These are phyloP conservation scores for Hypoxylon sp. DNA, from an alignment of 2,329 filamentous ascomycete genomes.

Conservation along the genomic window DNA sequence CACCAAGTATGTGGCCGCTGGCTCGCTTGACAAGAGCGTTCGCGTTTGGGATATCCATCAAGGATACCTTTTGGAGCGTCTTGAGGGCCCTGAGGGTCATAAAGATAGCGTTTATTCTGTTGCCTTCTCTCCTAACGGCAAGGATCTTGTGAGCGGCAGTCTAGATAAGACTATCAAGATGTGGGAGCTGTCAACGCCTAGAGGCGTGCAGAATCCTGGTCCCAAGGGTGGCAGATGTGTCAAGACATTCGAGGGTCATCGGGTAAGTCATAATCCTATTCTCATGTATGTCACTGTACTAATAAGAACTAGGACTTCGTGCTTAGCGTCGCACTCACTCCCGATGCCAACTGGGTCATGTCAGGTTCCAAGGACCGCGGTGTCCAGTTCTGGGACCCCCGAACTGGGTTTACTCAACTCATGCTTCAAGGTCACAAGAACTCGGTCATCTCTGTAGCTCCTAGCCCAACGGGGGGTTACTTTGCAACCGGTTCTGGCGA, in stretches of 20 bases:
- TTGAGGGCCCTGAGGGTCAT: slow-evolving; percentile 94
- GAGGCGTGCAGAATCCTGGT: slow-evolving; percentile 75
- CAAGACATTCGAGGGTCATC: slow-evolving; percentile 96
- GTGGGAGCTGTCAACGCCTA: slow-evolving; percentile 89
- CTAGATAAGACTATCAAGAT: slow-evolving; percentile 99
- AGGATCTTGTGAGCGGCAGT: slow-evolving; percentile 93
- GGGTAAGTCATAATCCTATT: slow-evolving; percentile 69
- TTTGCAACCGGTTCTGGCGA: slow-evolving; percentile 98
- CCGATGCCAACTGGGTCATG: slow-evolving; percentile 95
- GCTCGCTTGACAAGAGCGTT: slow-evolving; percentile 97
- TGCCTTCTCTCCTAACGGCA: slow-evolving; percentile 93
- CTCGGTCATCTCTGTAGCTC: slow-evolving; percentile 96
- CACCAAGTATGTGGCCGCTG: slow-evolving; percentile 92
- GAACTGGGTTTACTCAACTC: slow-evolving; percentile 92
- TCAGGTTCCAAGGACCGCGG: slow-evolving; percentile 97
- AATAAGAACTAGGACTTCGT: slow-evolving; percentile 83
- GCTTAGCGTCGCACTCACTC: slow-evolving; percentile 93
- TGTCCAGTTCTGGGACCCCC: slow-evolving; percentile 98
- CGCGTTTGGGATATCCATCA: slow-evolving; percentile 94
- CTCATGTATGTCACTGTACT: slow-evolving; percentile 43
- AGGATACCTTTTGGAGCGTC: slow-evolving; percentile 88
- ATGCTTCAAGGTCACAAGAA: slow-evolving; percentile 99
- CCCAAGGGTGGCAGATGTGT: slow-evolving; percentile 93
- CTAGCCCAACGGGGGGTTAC: slow-evolving; percentile 87
- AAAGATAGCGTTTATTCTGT: slow-evolving; percentile 98